phyloP scores from a whole-genome alignment of 2,329 filamentous ascomycete species.

The Sphaceloma murrayae region DNA sequence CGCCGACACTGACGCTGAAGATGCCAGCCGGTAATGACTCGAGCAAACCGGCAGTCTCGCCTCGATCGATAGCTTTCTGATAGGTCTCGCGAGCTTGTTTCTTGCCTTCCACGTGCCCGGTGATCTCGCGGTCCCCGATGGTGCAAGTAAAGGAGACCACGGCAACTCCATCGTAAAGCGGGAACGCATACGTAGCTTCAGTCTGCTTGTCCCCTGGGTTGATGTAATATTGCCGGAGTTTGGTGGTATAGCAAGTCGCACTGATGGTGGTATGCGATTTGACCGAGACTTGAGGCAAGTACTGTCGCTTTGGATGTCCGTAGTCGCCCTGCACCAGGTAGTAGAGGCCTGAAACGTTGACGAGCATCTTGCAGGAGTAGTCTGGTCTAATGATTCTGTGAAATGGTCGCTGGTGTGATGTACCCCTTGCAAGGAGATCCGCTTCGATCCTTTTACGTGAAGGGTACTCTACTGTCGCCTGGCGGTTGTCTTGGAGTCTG shows the following conservation, averaged over 20 bases:
- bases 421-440: not conserved
- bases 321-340: conserved; percentile 17
- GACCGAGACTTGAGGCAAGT: conserved; percentile 51
- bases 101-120: conserved; percentile 58
- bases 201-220: conserved; percentile 44
- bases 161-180: conserved; percentile 61
- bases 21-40: conserved; percentile 56
- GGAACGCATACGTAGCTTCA: conserved; percentile 58
- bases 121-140: conserved; percentile 50
- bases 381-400: no score
- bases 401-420: not conserved
- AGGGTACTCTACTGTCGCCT: not conserved
- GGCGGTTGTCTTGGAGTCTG: not conserved
- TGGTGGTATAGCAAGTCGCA: conserved; percentile 44
- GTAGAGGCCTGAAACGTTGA: no score
- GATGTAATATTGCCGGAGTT: conserved; percentile 50
- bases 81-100: conserved; percentile 52
- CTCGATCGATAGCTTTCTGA: conserved; percentile 46
- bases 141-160: conserved; percentile 59
- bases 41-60: conserved; percentile 55
- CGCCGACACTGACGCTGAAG: conserved; percentile 59
- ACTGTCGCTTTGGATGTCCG: conserved; percentile 25
- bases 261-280: conserved; percentile 53
- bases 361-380: no score
- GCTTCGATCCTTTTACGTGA: not conserved